These are phyloP conservation scores for Sordariomycetes sp. DNA, from an alignment of 2,329 filamentous ascomycete genomes.

Conservation along the genomic window DNA sequence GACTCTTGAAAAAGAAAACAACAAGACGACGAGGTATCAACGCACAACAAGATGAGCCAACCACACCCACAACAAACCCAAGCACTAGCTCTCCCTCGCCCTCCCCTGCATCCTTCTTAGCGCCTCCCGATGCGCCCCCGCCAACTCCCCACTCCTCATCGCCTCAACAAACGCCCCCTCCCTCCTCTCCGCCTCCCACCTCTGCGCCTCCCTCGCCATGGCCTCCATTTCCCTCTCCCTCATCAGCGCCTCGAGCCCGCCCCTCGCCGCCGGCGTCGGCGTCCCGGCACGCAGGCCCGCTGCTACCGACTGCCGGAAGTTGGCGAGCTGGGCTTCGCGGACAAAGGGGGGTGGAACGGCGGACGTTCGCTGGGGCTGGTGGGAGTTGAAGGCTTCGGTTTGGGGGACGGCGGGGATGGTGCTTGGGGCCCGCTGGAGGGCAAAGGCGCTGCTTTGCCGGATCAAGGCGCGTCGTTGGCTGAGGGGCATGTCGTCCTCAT, in stretches of 20 bases:
- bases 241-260: constrained; percentile 42
- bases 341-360: constrained; percentile 25
- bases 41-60: neutral
- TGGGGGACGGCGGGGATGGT: neutral
- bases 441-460: constrained; percentile 31
- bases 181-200: constrained; percentile 39
- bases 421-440: constrained; percentile 10
- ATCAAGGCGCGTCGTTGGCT: constrained; percentile 53
- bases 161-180: constrained; percentile 57
- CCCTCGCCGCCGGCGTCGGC: constrained; percentile 24
- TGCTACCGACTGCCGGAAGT: constrained; percentile 53
- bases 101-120: constrained; percentile 61
- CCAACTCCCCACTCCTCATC: constrained; percentile 64
- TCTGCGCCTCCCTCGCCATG: constrained; percentile 43
- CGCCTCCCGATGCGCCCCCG: constrained; percentile 65
- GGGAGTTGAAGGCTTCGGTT: constrained; percentile 31
- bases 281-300: constrained; percentile 40
- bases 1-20: neutral
- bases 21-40: too few species aligned
- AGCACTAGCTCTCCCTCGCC: constrained; percentile 5
- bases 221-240: constrained; percentile 50
- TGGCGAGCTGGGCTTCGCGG: constrained; percentile 48
- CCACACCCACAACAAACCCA: neutral
- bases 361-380: constrained; percentile 36
- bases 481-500: constrained; percentile 58